Evolutionary conservation across 768 basidiomycete genomes (phyloP).

Genomic region (Russula ochroleuca): DNA sequence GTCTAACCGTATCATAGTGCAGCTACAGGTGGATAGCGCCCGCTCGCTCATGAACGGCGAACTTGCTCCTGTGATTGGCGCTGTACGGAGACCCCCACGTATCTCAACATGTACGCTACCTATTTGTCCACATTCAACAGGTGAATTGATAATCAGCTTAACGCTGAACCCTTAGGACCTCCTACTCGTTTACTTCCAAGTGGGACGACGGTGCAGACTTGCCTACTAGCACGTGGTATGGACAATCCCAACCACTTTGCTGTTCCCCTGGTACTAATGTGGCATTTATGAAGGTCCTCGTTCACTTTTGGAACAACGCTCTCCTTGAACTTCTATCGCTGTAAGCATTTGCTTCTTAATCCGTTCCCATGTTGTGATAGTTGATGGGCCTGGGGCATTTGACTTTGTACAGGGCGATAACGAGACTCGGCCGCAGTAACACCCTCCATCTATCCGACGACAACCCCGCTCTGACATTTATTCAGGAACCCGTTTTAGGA

Average conservation of each 20-base stretch:
- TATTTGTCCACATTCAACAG: conserved; percentile 9
- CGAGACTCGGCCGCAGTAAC: conserved; percentile 51
- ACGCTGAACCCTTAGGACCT: conserved; percentile 43
- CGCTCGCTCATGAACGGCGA: conserved; percentile 52
- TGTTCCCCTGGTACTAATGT: conserved; percentile 12
- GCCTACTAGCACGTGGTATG: conserved; percentile 74
- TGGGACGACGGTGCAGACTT: conserved; percentile 64
- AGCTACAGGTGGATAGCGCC: conserved; percentile 65
- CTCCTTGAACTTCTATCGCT: conserved; percentile 28
- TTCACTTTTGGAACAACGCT: conserved; percentile 82
- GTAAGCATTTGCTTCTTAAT: background rate
- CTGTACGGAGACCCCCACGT: conserved; percentile 62
- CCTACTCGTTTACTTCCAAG: conserved; percentile 62
- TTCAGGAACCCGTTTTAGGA: conserved; percentile 77
- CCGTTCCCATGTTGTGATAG: conserved; percentile 34
- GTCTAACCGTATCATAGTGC: conserved; percentile 69
- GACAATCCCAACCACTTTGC: conserved; percentile 10
- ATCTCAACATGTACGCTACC: conserved; percentile 58
- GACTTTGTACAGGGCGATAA: conserved; percentile 77
- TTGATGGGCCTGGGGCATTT: conserved; percentile 74
- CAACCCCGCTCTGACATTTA: conserved; percentile 15
- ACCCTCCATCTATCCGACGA: conserved; percentile 2
- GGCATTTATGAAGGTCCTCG: conserved; percentile 45
- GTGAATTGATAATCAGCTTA: background rate
- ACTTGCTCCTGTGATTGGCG: conserved; percentile 49